Percentiles rank a stretch among this genome's conserved stretches.
phyloP scores from a whole-genome alignment of 2,329 filamentous ascomycete genomes.

The Hypocreales sp. region DNA sequence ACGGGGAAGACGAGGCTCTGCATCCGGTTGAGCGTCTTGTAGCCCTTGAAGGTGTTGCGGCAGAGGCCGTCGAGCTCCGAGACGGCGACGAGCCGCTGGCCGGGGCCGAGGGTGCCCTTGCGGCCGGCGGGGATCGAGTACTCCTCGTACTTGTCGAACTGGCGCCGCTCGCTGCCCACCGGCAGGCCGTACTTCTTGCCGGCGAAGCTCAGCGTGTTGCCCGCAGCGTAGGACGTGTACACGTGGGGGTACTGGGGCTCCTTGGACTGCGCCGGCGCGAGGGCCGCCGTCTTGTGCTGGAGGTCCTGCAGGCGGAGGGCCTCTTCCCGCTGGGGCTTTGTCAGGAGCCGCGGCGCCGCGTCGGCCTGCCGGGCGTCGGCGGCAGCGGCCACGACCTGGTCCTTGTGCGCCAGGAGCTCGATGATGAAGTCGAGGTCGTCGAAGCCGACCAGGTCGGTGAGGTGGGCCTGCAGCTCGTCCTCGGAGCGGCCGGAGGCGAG shows the following conservation, averaged over 20 bases:
- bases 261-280: constrained; percentile 57
- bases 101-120: constrained; percentile 56
- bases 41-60: constrained; percentile 80
- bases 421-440: constrained; percentile 89
- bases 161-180: constrained; percentile 52
- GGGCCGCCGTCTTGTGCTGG: constrained; percentile 63
- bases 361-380: constrained; percentile 16
- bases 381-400: constrained; percentile 42
- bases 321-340: constrained; percentile 62
- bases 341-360: constrained; percentile 44
- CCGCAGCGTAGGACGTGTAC: constrained; percentile 68
- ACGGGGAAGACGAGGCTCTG: constrained; percentile 93
- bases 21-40: constrained; percentile 91
- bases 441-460: constrained; percentile 84
- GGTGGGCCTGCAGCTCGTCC: constrained; percentile 77
- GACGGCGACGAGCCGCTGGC: constrained; percentile 65
- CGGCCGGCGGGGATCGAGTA: constrained; percentile 71
- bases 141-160: constrained; percentile 74
- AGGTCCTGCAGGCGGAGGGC: constrained; percentile 60
- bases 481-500: constrained; percentile 54
- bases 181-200: constrained; percentile 78
- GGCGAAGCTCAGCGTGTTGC: constrained; percentile 67
- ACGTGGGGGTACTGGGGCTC: constrained; percentile 83
- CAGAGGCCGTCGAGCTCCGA: constrained; percentile 79
- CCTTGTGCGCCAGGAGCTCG: constrained; percentile 67